Evolutionary conservation across 352 stramenopile species (phyloP).

Genomic region (Thalassiosira livingstoniorum): DNA sequence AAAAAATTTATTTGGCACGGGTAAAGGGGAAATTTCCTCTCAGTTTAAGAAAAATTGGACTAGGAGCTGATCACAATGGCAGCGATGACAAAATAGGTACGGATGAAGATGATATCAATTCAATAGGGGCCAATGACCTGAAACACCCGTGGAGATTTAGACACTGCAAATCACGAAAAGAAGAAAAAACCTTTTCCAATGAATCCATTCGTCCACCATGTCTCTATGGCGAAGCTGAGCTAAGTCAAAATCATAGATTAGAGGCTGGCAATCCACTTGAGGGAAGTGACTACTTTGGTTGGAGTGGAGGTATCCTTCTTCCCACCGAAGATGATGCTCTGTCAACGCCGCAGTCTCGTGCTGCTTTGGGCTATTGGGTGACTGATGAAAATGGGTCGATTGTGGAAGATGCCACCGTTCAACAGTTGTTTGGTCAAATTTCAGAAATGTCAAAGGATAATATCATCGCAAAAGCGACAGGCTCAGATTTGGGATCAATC

Average conservation of each 20-base stretch:
- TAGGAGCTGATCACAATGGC: too few species aligned
- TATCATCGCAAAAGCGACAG: constrained; percentile 38
- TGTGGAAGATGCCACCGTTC: constrained; percentile 21
- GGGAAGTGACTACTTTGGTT: too few species aligned
- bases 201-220: constrained; percentile 37
- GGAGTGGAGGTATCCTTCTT: too few species aligned
- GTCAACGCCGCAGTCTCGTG: constrained; percentile 19
- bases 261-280: constrained; percentile 25
- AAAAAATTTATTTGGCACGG: constrained; percentile 95
- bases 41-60: constrained; percentile 29
- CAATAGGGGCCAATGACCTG: constrained; percentile 5
- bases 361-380: constrained; percentile 59
- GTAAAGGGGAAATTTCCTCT: constrained; percentile 90
- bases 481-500: background rate
- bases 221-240: constrained; percentile 31
- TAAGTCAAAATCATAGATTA: background rate
- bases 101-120: background rate
- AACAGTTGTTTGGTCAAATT: constrained; percentile 40
- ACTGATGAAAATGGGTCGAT: constrained; percentile 43
- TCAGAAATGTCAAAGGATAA: constrained; percentile 29
- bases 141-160: constrained; percentile 28
- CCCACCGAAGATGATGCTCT: too few species aligned
- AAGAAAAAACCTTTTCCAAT: constrained; percentile 8
- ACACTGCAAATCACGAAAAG: too few species aligned
- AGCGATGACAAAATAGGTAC: background rate